Conservation (phyloP, 2,329 filamentous ascomycete genomes). For the Trichoderma polysporum region DNA sequence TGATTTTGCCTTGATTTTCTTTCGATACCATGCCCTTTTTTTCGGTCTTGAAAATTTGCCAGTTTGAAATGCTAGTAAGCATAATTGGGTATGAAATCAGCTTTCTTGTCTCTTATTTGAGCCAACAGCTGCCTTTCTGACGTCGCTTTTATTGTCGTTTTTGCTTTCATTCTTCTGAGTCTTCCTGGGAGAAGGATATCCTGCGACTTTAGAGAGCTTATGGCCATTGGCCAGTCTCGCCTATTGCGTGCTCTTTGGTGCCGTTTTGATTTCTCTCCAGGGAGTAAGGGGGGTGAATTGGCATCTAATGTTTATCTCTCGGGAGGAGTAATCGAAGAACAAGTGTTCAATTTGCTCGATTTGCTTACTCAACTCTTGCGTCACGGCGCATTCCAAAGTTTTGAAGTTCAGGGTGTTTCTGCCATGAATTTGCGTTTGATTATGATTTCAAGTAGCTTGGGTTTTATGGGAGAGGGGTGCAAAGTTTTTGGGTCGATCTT, state of each 20-base stretch:
- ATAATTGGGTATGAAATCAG: background rate
- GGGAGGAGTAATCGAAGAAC: background rate
- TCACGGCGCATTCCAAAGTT: background rate
- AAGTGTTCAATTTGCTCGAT: background rate
- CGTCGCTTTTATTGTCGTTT: background rate
- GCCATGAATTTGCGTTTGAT: background rate
- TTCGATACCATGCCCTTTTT: conserved; percentile 32
- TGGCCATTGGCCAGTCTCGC: too few species aligned
- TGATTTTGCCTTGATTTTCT: conserved; percentile 2
- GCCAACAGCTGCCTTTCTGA: background rate
- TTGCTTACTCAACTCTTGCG: background rate
- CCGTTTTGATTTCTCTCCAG: background rate
- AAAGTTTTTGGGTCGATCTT: background rate
- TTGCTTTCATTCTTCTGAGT: background rate
- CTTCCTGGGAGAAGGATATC: background rate
- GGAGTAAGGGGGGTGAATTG: background rate
- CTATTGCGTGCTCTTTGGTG: background rate
- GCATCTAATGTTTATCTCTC: background rate
- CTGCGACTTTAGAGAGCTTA: background rate
- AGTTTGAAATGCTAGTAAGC: conserved; percentile 1
- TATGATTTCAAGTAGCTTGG: background rate
- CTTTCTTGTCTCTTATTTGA: background rate
- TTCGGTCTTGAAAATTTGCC: conserved; percentile 5
- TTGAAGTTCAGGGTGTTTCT: background rate
- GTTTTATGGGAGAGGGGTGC: background rate